phyloP scores from a whole-genome alignment of 2,329 filamentous ascomycete species.

The Drechslerella coelobrocha region DNA sequence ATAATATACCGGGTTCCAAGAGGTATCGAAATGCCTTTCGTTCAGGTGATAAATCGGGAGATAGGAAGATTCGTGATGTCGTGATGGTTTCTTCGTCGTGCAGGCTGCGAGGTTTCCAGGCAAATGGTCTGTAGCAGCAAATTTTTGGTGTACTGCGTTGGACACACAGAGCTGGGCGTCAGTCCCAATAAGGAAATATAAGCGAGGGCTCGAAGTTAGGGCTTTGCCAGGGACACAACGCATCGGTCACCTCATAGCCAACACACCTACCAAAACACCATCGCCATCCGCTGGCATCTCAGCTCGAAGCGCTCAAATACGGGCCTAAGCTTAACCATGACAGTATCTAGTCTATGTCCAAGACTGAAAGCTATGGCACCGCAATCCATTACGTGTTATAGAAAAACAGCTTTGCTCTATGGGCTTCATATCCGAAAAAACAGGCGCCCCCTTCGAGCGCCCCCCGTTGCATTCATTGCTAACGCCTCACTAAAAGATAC shows the following conservation, averaged over 20 bases:
- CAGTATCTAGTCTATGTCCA: neutral
- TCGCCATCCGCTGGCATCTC: neutral
- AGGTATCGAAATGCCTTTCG: constrained; percentile 9
- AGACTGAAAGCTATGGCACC: neutral
- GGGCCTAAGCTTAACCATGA: too few species aligned
- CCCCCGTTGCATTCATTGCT: neutral
- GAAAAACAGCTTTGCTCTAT: neutral
- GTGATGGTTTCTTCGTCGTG: neutral
- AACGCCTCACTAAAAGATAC: neutral
- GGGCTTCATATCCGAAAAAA: neutral
- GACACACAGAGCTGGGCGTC: neutral
- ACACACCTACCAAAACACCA: neutral
- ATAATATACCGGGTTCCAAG: constrained; percentile 21
- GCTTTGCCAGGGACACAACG: constrained; percentile 15
- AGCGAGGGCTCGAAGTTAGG: constrained; percentile 49
- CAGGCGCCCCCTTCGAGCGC: too few species aligned
- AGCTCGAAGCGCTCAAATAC: neutral
- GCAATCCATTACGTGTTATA: too few species aligned
- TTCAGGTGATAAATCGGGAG: neutral
- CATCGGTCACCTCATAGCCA: constrained; percentile 7
- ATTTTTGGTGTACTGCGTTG: constrained; percentile 40
- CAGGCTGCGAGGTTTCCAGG: neutral
- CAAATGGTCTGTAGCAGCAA: constrained; percentile 7
- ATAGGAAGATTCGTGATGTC: neutral
- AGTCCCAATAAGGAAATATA: constrained; percentile 7